A percentile compares a stretch with the other conserved stretches of the same genome.
Evolutionary conservation across 768 basidiomycete genomes (phyloP).

Genomic region (Pleurotus djamor): DNA sequence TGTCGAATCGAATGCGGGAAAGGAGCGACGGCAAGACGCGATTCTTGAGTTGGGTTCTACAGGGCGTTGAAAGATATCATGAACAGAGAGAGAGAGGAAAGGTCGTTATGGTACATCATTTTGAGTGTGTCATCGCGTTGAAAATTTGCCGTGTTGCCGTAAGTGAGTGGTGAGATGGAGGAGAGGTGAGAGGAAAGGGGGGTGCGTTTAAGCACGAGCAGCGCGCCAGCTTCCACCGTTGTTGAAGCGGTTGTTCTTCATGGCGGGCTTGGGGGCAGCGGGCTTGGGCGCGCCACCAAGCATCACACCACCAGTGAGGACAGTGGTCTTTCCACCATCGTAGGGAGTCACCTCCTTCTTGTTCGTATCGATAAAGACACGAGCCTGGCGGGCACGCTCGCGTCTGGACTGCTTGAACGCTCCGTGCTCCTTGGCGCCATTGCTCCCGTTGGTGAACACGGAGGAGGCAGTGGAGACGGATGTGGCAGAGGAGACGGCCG

Average conservation of each 20-base stretch:
- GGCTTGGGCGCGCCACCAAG: constrained; percentile 52
- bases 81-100: not conserved
- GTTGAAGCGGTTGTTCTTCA: constrained; percentile 8
- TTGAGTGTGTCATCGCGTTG: constrained; percentile 12
- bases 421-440: constrained; percentile 19
- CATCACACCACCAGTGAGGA: constrained; percentile 87
- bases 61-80: too few relatives aligned
- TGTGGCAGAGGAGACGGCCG: constrained; percentile 44
- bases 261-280: not conserved
- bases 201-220: constrained; percentile 39
- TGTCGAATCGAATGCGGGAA: not conserved
- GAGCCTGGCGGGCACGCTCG: constrained; percentile 65
- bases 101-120: not conserved
- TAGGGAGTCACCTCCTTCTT: constrained; percentile 84
- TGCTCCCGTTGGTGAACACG: constrained; percentile 13
- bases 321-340: constrained; percentile 86
- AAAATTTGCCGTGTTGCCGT: too few relatives aligned
- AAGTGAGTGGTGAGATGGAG: too few relatives aligned
- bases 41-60: not conserved
- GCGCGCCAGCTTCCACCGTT: constrained; percentile 53
- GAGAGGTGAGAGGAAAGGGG: constrained; percentile 12
- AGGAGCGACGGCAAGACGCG: not conserved
- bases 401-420: constrained; percentile 57
- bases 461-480: constrained; percentile 36
- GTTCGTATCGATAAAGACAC: constrained; percentile 70